Percentiles rank a stretch among this genome's conserved stretches.
Conservation (phyloP, 352 stramenopile genomes). For the Phytophthora cryptogea region DNA sequence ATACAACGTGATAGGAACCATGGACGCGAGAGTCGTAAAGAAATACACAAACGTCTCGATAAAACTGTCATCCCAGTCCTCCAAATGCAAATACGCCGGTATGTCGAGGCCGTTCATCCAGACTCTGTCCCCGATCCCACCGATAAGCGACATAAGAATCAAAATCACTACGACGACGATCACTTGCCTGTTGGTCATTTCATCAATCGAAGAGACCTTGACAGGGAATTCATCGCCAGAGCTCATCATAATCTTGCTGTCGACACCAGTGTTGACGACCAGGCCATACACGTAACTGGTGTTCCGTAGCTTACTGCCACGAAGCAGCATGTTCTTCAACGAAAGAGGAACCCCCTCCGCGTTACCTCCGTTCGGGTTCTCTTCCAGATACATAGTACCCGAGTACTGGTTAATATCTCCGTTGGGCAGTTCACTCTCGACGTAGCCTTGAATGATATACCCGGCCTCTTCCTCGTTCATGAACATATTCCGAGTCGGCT, state of each 20-base stretch:
- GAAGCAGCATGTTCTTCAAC: slow-evolving; percentile 91
- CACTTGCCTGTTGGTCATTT: slow-evolving; percentile 88
- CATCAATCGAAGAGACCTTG: slow-evolving; percentile 85
- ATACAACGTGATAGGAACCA: slow-evolving; percentile 90
- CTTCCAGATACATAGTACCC: slow-evolving; percentile 69
- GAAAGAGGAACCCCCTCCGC: slow-evolving; percentile 58
- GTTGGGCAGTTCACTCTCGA: slow-evolving; percentile 83
- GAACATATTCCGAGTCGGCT: slow-evolving; percentile 66
- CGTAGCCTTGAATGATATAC: slow-evolving; percentile 66
- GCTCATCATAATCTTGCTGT: slow-evolving; percentile 94
- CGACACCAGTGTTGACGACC: slow-evolving; percentile 93
- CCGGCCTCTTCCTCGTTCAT: slow-evolving; percentile 66
- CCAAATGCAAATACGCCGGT: slow-evolving; percentile 46
- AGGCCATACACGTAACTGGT: slow-evolving; percentile 90
- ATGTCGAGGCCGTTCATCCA: slow-evolving; percentile 51
- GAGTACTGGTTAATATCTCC: slow-evolving; percentile 84
- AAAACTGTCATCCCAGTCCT: slow-evolving; percentile 41
- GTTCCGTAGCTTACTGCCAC: slow-evolving; percentile 90
- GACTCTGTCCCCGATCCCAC: slow-evolving; percentile 61
- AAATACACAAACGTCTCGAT: slow-evolving; percentile 83
- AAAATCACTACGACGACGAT: slow-evolving; percentile 81
- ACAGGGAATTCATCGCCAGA: slow-evolving; percentile 81
- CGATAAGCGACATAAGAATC: slow-evolving; percentile 68
- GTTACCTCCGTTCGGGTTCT: slow-evolving; percentile 42
- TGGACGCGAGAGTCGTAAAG: slow-evolving; percentile 81